Evolutionary conservation across 1,284 basidiomycete genomes (phyloP).

Genomic region (Irpex lacteus): DNA sequence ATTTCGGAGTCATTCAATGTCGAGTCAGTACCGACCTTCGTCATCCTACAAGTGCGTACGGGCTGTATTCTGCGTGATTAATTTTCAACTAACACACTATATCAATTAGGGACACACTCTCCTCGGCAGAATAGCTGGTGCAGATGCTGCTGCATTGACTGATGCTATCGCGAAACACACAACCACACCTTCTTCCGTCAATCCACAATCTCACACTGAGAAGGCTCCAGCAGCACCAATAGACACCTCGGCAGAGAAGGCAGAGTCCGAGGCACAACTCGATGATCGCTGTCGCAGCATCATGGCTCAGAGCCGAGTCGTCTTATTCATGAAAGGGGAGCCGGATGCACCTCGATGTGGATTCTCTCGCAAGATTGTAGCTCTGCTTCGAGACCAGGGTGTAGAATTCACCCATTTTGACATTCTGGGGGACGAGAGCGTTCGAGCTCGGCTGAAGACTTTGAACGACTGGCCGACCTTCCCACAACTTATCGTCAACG

Average conservation of each 20-base stretch:
- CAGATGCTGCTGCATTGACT: slow-evolving; percentile 73
- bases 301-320: slow-evolving; percentile 73
- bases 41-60: slow-evolving; percentile 70
- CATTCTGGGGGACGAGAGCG: slow-evolving; percentile 69
- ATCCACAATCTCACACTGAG: slow-evolving; percentile 40
- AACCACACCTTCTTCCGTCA: slow-evolving; percentile 33
- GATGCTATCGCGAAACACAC: slow-evolving; percentile 61
- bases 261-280: slow-evolving; percentile 70
- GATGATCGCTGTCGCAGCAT: slow-evolving; percentile 58
- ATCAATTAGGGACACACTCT: slow-evolving; percentile 81
- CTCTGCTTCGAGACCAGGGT: slow-evolving; percentile 55
- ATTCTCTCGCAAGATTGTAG: slow-evolving; percentile 72
- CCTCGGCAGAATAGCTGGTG: slow-evolving; percentile 79
- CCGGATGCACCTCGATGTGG: slow-evolving; percentile 87
- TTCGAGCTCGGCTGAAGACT: slow-evolving; percentile 63
- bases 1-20: slow-evolving; percentile 95
- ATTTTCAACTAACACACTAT: slow-evolving; percentile 3
- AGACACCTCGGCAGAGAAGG: slow-evolving; percentile 27
- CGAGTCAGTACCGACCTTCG: slow-evolving; percentile 85
- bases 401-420: slow-evolving; percentile 73
- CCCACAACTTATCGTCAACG: slow-evolving; percentile 63
- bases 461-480: slow-evolving; percentile 69
- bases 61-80: slow-evolving; percentile 20
- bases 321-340: slow-evolving; percentile 98
- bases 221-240: slow-evolving; percentile 32